phyloP scores from a whole-genome alignment of 345 rosid genomes.

The Eucalyptus curtisii region DNA sequence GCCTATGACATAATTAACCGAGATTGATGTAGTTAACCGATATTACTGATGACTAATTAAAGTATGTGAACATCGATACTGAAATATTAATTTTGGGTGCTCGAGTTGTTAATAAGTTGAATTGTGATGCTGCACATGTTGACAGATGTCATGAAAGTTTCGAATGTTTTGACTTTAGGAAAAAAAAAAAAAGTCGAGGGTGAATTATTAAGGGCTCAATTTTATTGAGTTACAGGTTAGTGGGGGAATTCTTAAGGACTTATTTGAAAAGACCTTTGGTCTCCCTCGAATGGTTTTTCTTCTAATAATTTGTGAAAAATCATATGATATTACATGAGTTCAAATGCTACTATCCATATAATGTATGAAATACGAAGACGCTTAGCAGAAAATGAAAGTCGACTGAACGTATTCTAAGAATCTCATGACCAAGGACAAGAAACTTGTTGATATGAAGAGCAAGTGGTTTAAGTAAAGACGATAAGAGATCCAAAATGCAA shows the following conservation, averaged over 20 bases:
- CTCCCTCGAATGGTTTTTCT: slow-evolving; percentile 12
- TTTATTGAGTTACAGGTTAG: background rate
- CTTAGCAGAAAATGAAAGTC: background rate
- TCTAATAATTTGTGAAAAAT: background rate
- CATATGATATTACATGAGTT: background rate
- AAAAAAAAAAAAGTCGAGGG: background rate
- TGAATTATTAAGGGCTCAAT: background rate
- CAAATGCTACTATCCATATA: background rate
- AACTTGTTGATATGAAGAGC: background rate
- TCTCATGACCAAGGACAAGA: background rate
- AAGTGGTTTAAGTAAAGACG: background rate
- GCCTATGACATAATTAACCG: background rate
- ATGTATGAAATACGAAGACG: background rate
- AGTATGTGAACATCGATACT: background rate
- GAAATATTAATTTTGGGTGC: background rate
- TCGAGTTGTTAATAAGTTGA: background rate
- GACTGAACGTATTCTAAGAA: background rate
- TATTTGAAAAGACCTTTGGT: too few species aligned
- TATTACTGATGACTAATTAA: background rate
- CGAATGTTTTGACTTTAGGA: background rate
- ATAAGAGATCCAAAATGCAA: background rate
- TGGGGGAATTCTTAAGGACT: background rate
- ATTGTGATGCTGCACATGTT: background rate
- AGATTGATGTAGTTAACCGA: background rate
- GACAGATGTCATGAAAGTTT: background rate